Evolutionary conservation across 345 rosid genomes (phyloP).

Genomic region (Mangifera indica): DNA sequence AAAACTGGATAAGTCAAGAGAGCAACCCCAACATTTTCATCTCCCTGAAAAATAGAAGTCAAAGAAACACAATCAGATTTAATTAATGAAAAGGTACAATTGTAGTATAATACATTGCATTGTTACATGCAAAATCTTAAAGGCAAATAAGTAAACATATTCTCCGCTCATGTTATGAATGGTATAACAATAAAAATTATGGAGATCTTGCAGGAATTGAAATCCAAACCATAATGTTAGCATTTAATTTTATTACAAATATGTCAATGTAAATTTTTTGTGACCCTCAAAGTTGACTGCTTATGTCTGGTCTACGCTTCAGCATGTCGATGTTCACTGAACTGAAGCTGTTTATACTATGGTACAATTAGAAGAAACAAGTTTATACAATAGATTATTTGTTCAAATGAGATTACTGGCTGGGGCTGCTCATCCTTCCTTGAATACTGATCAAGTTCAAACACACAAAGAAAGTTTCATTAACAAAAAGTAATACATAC

Average conservation of each 20-base stretch:
- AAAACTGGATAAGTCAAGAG: slow-evolving; percentile 87
- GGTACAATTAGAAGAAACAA: neutral
- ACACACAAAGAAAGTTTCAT: neutral
- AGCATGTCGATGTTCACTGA: neutral
- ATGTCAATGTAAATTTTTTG: neutral
- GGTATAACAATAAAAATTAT: neutral
- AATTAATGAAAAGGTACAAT: slow-evolving; percentile 6
- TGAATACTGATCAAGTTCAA: slow-evolving; percentile 10
- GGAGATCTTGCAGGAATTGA: neutral
- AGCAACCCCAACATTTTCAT: slow-evolving; percentile 76
- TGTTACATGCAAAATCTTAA: slow-evolving; percentile 1
- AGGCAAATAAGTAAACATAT: slow-evolving; percentile 3
- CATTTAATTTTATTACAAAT: neutral
- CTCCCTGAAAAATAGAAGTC: slow-evolving; percentile 54
- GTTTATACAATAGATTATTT: neutral
- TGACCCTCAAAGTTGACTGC: neutral
- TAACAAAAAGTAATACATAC: neutral
- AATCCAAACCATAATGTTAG: neutral
- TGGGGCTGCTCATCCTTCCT: neutral
- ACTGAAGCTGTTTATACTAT: neutral
- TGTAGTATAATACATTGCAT: neutral
- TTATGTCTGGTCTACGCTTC: neutral
- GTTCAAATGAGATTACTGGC: slow-evolving; percentile 3
- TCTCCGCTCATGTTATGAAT: neutral
- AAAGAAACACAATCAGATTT: slow-evolving; percentile 12